Conservation (phyloP, 169 alveolate species). For the Plasmodium malariae region DNA sequence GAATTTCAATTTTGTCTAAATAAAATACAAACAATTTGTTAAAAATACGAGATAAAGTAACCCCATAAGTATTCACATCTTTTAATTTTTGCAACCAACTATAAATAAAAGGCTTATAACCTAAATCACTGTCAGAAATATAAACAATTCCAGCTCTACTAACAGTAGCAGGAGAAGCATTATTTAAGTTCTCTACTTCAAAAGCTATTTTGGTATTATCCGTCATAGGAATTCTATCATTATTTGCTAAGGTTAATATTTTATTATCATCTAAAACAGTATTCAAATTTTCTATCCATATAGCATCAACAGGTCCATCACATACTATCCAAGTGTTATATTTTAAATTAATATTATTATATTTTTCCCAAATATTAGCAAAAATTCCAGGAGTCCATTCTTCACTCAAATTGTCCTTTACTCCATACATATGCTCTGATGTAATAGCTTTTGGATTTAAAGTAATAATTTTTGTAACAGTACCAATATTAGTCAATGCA, state of each 20-base stretch:
- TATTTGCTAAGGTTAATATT: conserved; percentile 96
- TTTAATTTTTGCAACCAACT: conserved; percentile 95
- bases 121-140: conserved; percentile 95
- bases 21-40: conserved; percentile 77
- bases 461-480: conserved; percentile 89
- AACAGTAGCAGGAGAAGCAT: conserved; percentile 99
- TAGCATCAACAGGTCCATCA: conserved; percentile 99
- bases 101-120: conserved; percentile 90
- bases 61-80: conserved; percentile 54
- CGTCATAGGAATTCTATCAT: conserved; percentile 96
- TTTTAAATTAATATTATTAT: conserved; percentile 87
- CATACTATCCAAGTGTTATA: conserved; percentile 98
- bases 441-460: conserved; percentile 98
- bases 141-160: conserved; percentile 99
- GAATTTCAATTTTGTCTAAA: conserved; percentile 68
- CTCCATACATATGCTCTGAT: conserved; percentile 93
- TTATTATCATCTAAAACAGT: conserved; percentile 99
- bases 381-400: conserved; percentile 95
- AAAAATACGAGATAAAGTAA: conserved; percentile 58
- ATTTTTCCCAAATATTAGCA: conserved; percentile 79
- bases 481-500: conserved; percentile 89
- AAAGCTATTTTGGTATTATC: conserved; percentile 88
- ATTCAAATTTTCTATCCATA: conserved; percentile 99
- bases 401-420: conserved; percentile 93
- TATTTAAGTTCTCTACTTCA: conserved; percentile 95